Percentiles rank a stretch among this genome's conserved stretches.
phyloP scores from a whole-genome alignment of 225 moss, liverwort and hornwort species.

The Thuidium tamariscinum region DNA sequence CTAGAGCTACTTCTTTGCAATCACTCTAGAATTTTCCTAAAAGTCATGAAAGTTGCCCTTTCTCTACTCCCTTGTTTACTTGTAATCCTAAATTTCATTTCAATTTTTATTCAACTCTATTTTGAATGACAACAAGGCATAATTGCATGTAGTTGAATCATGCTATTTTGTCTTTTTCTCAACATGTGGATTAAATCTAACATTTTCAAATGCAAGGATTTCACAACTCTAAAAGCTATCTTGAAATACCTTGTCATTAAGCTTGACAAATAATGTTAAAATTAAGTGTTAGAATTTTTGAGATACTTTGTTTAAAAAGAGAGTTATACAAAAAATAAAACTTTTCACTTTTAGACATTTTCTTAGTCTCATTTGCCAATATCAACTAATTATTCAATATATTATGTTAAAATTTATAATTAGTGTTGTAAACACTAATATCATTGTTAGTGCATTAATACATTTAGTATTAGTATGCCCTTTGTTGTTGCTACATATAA shows the following conservation, averaged over 20 bases:
- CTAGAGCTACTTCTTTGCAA: background rate
- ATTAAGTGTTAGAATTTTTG: background rate
- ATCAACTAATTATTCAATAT: no score
- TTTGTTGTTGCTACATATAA: no score
- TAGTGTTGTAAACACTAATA: no score
- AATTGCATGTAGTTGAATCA: no score
- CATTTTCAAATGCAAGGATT: background rate
- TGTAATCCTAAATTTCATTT: background rate
- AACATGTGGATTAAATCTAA: fast-evolving
- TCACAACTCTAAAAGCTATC: background rate
- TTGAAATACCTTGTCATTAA: fast-evolving
- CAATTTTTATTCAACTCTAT: background rate
- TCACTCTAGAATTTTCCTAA: fast-evolving
- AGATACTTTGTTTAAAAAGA: background rate
- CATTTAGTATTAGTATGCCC: no score
- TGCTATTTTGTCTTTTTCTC: fast-evolving
- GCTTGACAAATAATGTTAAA: background rate
- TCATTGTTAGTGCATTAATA: no score
- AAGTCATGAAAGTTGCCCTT: fast-evolving
- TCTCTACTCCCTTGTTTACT: fast-evolving
- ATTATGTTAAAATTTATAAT: no score
- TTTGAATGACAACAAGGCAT: background rate
- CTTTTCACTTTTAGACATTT: no score
- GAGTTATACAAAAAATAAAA: no score
- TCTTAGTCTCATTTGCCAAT: no score